phyloP scores from a whole-genome alignment of 2,329 filamentous ascomycete species.

The Fusarium devonianum region DNA sequence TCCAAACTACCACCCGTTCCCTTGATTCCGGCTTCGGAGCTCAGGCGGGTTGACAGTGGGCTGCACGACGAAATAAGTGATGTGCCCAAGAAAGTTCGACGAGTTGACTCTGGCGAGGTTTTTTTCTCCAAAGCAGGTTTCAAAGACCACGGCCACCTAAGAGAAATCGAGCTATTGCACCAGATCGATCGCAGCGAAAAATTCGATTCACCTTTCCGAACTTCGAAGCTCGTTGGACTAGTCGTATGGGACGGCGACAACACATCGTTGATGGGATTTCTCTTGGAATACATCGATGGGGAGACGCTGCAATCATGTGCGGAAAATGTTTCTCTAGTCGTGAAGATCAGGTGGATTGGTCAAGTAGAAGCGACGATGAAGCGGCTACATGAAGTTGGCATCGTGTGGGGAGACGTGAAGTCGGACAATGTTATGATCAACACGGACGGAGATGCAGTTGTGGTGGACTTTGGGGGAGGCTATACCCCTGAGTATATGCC shows the following conservation, averaged over 20 bases:
- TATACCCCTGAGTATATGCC: slow-evolving; percentile 41
- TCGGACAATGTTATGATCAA: slow-evolving; percentile 44
- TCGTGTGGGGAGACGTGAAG: slow-evolving; percentile 46
- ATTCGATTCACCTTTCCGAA: slow-evolving; percentile 36
- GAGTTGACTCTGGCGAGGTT: neutral
- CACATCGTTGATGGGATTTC: slow-evolving; percentile 22
- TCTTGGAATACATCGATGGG: slow-evolving; percentile 25
- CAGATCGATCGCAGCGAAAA: slow-evolving; percentile 5
- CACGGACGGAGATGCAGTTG: slow-evolving; percentile 39
- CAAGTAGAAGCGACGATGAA: slow-evolving; percentile 25
- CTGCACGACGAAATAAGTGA: slow-evolving; percentile 4
- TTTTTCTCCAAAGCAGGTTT: slow-evolving; percentile 22
- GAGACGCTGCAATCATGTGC: slow-evolving; percentile 5
- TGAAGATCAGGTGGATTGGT: slow-evolving; percentile 22
- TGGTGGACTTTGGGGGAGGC: slow-evolving; percentile 44
- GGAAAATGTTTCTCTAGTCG: neutral
- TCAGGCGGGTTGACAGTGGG: slow-evolving; percentile 1
- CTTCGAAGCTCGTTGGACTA: slow-evolving; percentile 22
- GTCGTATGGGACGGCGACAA: slow-evolving; percentile 29
- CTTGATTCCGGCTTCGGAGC: slow-evolving; percentile 8
- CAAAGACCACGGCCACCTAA: slow-evolving; percentile 6
- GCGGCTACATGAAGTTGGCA: slow-evolving; percentile 33
- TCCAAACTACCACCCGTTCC: slow-evolving; percentile 13
- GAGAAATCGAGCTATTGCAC: slow-evolving; percentile 14
- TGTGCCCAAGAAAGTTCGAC: slow-evolving; percentile 6